These are phyloP conservation scores for Globisporangium cederbergense DNA, from an alignment of 352 stramenopile genomes.

Conservation along the genomic window DNA sequence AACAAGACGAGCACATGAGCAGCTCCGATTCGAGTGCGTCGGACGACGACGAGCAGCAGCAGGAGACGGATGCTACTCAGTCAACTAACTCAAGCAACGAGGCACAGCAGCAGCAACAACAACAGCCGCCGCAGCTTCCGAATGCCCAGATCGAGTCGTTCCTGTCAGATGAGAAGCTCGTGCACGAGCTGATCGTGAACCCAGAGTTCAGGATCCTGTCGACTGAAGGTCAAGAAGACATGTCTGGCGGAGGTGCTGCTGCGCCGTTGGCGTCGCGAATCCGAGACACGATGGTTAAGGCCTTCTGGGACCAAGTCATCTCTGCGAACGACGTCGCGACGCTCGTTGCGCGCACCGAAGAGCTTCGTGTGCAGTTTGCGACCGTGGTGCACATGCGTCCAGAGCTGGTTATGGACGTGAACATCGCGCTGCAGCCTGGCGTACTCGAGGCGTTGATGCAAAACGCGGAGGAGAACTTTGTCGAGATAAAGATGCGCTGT, in stretches of 20 bases:
- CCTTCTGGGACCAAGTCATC: constrained; percentile 67
- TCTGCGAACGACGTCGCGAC: constrained; percentile 42
- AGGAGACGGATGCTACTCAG: neutral
- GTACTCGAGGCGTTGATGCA: constrained; percentile 37
- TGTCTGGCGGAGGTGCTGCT: constrained; percentile 2
- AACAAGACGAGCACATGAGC: constrained; percentile 26
- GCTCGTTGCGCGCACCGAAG: constrained; percentile 45
- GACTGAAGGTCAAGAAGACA: constrained; percentile 6
- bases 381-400: constrained; percentile 20
- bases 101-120: neutral
- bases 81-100: neutral
- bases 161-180: constrained; percentile 52
- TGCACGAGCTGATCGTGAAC: constrained; percentile 77
- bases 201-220: constrained; percentile 44
- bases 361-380: constrained; percentile 43
- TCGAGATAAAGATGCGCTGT: constrained; percentile 36
- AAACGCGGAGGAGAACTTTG: constrained; percentile 25
- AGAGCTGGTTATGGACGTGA: constrained; percentile 35
- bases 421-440: constrained; percentile 29
- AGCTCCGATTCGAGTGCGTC: constrained; percentile 7
- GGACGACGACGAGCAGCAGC: constrained; percentile 24
- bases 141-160: constrained; percentile 36
- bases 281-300: constrained; percentile 48
- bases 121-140: constrained; percentile 13
- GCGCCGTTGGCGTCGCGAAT: constrained; percentile 38